Conservation (phyloP, 306 rosid species). For the Alnus glutinosa region DNA sequence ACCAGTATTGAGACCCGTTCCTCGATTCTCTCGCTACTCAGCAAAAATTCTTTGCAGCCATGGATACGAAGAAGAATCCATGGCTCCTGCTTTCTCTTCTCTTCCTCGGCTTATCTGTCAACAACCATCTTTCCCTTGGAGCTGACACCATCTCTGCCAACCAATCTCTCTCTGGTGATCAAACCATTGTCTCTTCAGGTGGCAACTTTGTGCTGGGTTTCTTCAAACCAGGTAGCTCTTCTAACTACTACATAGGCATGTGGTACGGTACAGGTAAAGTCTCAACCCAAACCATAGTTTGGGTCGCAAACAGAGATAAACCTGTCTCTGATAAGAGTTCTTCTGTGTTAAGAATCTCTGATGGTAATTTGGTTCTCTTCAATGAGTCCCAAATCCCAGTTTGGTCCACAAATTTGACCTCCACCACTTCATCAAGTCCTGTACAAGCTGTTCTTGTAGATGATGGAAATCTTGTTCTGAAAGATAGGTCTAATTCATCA, state of each 20-base stretch:
- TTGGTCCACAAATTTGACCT: conserved; percentile 65
- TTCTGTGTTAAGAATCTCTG: too few relatives aligned
- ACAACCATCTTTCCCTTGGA: conserved; percentile 26
- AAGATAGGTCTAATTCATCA: conserved; percentile 27
- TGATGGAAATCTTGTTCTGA: conserved; percentile 53
- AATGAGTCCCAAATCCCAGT: conserved; percentile 32
- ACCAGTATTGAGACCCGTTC: conserved; percentile 25
- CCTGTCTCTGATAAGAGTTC: too few relatives aligned
- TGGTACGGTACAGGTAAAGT: too few relatives aligned
- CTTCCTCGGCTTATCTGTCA: conserved; percentile 29
- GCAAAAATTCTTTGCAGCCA: conserved; percentile 22
- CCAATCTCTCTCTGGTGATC: conserved; percentile 55
- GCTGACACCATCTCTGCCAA: conserved; percentile 48
- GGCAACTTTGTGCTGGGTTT: conserved; percentile 60
- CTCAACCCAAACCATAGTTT: too few relatives aligned
- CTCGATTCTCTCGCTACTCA: neutral
- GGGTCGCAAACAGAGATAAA: too few relatives aligned
- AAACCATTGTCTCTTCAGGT: conserved; percentile 49
- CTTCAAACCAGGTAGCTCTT: conserved; percentile 46
- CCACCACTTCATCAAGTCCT: conserved; percentile 26
- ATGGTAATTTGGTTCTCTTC: neutral
- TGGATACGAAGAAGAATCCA: conserved; percentile 13
- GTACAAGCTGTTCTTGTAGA: conserved; percentile 44
- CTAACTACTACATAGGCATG: too few relatives aligned
- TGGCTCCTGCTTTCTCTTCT: conserved; percentile 20